These are phyloP conservation scores for Kwoniella sp. DNA, from an alignment of 768 basidiomycete species.

Conservation along the genomic window DNA sequence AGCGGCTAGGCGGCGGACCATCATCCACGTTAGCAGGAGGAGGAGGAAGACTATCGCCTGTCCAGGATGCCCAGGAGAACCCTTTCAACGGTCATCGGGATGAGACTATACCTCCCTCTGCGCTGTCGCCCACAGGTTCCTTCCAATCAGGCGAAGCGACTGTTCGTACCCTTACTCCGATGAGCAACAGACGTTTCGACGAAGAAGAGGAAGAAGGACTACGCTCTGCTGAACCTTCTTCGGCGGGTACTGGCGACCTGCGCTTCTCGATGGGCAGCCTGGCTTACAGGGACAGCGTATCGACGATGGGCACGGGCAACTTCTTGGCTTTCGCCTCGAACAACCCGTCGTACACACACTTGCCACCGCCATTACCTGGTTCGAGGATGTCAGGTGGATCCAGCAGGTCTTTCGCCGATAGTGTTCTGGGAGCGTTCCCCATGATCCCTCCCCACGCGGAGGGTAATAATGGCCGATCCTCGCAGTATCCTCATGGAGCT, in stretches of 20 bases:
- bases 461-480: background rate
- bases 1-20: background rate
- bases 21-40: background rate
- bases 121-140: constrained; percentile 14
- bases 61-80: constrained; percentile 1
- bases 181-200: constrained; percentile 7
- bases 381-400: constrained; percentile 43
- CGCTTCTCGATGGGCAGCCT: constrained; percentile 55
- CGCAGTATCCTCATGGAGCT: background rate
- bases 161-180: constrained; percentile 16
- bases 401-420: constrained; percentile 45
- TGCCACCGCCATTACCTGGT: constrained; percentile 11
- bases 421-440: constrained; percentile 49
- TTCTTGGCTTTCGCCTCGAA: constrained; percentile 1
- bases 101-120: background rate
- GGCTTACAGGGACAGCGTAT: constrained; percentile 40
- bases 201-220: constrained; percentile 27
- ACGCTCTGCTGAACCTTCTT: constrained; percentile 16
- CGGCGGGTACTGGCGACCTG: constrained; percentile 39
- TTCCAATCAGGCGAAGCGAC: constrained; percentile 3
- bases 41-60: constrained; percentile 6
- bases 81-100: background rate
- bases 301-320: constrained; percentile 40
- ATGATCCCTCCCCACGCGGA: constrained; percentile 49
- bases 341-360: background rate